Conservation (phyloP, 164 flowering plant species). For the Litsea cubeba region DNA sequence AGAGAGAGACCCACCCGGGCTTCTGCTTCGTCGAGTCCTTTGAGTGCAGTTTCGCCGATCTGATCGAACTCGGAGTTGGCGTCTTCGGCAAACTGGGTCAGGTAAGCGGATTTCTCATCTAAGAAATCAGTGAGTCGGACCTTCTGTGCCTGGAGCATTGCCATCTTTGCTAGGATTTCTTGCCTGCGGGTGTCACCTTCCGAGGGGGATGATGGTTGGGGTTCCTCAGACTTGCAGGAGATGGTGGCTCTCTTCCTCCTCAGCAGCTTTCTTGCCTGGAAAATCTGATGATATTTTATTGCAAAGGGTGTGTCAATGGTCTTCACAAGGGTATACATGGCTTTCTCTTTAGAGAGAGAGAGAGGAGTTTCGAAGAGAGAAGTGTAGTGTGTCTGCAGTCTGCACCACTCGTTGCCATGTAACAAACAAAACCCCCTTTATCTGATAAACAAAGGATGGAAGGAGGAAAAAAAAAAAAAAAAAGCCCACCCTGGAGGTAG, state of each 20-base stretch:
- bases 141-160: slow-evolving; percentile 76
- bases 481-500: not conserved
- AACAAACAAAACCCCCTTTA: not conserved
- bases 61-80: slow-evolving; percentile 76
- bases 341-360: not conserved
- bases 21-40: slow-evolving; percentile 69
- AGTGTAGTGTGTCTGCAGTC: not conserved
- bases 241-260: slow-evolving; percentile 22
- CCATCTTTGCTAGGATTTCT: slow-evolving; percentile 69
- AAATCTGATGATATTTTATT: slow-evolving; percentile 24
- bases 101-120: slow-evolving; percentile 66
- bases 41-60: slow-evolving; percentile 70
- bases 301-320: slow-evolving; percentile 44
- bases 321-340: slow-evolving; percentile 55
- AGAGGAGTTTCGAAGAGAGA: not conserved
- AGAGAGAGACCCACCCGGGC: slow-evolving; percentile 42
- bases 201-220: slow-evolving; percentile 29
- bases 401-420: not conserved
- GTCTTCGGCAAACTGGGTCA: slow-evolving; percentile 75
- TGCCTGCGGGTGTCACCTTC: slow-evolving; percentile 69
- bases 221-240: slow-evolving; percentile 36
- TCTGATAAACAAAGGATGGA: not conserved
- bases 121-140: slow-evolving; percentile 73
- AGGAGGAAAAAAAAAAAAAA: not conserved
- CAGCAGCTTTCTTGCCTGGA: slow-evolving; percentile 19